Base-by-base conservation (phyloP, 768 basidiomycete species). In the Coprinopsis marcescibilis region DNA sequence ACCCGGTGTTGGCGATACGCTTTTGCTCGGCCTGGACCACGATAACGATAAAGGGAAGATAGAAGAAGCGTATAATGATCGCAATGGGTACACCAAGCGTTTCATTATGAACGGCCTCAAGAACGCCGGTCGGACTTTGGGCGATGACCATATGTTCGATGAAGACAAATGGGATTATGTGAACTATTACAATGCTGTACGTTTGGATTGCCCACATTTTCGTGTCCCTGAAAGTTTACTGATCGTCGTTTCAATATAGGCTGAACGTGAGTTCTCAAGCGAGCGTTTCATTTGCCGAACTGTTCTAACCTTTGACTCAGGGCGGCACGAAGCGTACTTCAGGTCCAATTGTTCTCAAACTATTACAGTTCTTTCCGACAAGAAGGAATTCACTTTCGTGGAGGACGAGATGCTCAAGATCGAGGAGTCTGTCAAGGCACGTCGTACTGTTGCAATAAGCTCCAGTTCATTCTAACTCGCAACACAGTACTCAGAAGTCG, bases 11-110 rank as follows among this genome's bases (percentile, higher is more conserved):
- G 83, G 81, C 2, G 94, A 96, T 61, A 95, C 89, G 0, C 71
- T 97, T 6, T 68, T 97, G 2, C 72, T 99, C 8, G 94, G 94
- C n/a, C 66, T 98, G 35, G 95, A 98, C 62, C 89, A 91, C 46
- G 78, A 85, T 59, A 85, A 88, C 53, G 76, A 76, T 29, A 72
- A 73, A 46, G 60, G 65, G n/a, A 68, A 76, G 51, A 85, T 98
- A 46, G 89, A 94, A 60, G 61, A 69, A 15, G 94, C 94, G 0
- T 97, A 97, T 65, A 85, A 95, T 55, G 93, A 96, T 55, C 68
- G 71, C 3, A 73, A 77, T 49, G 90, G 87, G 3, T 66, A 80
- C 52, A 91, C 89, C 1, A 71, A 67, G 55, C 66, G 66, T 10
- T 95, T 96, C 59, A 86, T 94, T 52, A 82, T 93, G 78, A 92